A percentile compares a stretch with the other conserved stretches of the same genome.
These are phyloP conservation scores for Diaporthe sp. DNA, from an alignment of 2,329 filamentous ascomycete genomes.

Conservation along the genomic window DNA sequence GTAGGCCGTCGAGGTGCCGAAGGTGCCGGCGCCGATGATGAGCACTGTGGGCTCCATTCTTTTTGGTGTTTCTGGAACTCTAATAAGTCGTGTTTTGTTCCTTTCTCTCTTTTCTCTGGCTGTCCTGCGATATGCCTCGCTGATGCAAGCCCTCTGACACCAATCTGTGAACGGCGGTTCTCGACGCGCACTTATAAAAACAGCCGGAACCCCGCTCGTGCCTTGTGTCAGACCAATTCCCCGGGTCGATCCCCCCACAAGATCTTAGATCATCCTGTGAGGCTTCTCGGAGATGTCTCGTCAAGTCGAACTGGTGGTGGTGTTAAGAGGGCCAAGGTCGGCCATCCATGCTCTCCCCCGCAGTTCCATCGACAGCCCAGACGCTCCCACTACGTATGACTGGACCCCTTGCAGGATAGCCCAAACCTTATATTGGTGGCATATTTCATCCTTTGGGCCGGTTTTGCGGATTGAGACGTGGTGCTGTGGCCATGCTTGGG, in stretches of 20 bases:
- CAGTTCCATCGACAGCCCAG: constrained; percentile 14
- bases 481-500: background rate
- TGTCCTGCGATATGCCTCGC: background rate
- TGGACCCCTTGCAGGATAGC: constrained; percentile 19
- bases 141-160: background rate
- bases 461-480: background rate
- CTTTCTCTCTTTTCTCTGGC: background rate
- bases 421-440: constrained; percentile 12
- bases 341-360: constrained; percentile 27
- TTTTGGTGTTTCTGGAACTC: constrained; percentile 2
- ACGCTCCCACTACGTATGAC: background rate
- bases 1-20: constrained; percentile 32
- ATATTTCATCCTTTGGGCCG: background rate
- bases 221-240: background rate
- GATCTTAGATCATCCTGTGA: background rate
- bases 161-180: background rate
- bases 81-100: background rate
- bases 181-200: background rate
- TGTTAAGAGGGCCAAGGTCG: constrained; percentile 14
- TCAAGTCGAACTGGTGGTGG: constrained; percentile 18
- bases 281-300: constrained; percentile 27
- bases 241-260: constrained; percentile 20
- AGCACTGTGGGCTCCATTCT: constrained; percentile 28
- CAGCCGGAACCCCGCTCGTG: constrained; percentile 1
- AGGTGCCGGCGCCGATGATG: constrained; percentile 33